Evolutionary conservation across 495 filamentous ascomycete species (phyloP), one percentile per base, ranked within the genome.

Genomic region (Hypoxylon subgilvum): DNA sequence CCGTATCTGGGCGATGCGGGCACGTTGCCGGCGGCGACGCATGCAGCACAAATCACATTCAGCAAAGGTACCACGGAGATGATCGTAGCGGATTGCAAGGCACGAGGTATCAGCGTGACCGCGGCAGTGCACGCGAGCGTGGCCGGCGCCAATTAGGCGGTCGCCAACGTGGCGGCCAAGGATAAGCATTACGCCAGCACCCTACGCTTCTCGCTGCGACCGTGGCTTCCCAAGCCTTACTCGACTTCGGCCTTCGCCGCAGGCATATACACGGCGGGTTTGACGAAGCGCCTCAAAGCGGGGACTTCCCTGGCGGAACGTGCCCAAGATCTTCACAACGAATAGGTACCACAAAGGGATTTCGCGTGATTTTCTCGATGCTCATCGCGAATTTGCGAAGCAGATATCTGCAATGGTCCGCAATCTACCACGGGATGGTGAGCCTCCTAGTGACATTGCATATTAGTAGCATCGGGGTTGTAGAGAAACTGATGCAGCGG

Each of bases 161-260:
- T 41, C 14, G 69, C 67, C 14, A 41, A 47, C 16, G 19, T 48
- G 10, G 65, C n/a, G n/a, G n/a, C n/a, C n/a, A n/a, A 61, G 45
- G 35, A 52, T 27, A 65, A 48, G 32, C 66, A 67, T 52, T 72
- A 72, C 49, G 67, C 69, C 22, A 72, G 68, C 61, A 70, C 69
- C 9, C 63, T 69, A 32, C 59, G 53, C 18, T 57, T 63, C 18
- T 51, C 49, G 25, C 60, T 72, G 25, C 54, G 68, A 12, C 68
- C 63, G 3, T 66, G 58, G 40, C 46, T 72, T 16, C 60, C 65
- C 16, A 32, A 61, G 44, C 69, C 62, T 31, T 66, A 69, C 55
- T 59, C 52, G 27, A 65, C 40, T 4, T 50, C 58, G 12, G 41
- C 41, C 6, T 59, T 52, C 4, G 69, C 69, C 14, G 32, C 57